Percentiles rank a stretch among this genome's conserved stretches.
Evolutionary conservation across 2,329 filamentous ascomycete species (phyloP).

Genomic region (Aspergillus phoenicis): DNA sequence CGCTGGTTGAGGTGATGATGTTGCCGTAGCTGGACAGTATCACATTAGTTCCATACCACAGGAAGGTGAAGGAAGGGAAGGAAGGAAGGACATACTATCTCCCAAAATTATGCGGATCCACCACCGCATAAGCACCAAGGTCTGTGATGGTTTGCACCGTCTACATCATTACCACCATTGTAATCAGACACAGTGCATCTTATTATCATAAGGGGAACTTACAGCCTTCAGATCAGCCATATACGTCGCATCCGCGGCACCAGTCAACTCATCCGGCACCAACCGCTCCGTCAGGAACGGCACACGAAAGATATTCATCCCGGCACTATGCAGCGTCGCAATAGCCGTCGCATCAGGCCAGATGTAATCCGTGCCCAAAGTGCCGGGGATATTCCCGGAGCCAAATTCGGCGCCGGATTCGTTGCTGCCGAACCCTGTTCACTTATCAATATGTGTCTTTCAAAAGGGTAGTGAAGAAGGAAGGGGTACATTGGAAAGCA

Average conservation of each 20-base stretch:
- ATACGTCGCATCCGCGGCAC: slow-evolving; percentile 46
- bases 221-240: slow-evolving; percentile 42
- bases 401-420: slow-evolving; percentile 70
- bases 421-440: slow-evolving; percentile 50
- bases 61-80: not conserved
- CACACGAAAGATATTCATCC: slow-evolving; percentile 63
- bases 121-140: slow-evolving; percentile 55
- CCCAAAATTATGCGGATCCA: slow-evolving; percentile 66
- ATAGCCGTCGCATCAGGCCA: slow-evolving; percentile 60
- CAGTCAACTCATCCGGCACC: slow-evolving; percentile 49
- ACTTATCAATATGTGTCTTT: not conserved
- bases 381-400: slow-evolving; percentile 58
- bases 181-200: no score
- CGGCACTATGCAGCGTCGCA: slow-evolving; percentile 53
- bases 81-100: slow-evolving; percentile 29
- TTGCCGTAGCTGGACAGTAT: slow-evolving; percentile 18
- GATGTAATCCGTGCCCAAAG: slow-evolving; percentile 60
- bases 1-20: slow-evolving; percentile 45
- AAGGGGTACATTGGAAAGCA: slow-evolving; percentile 10
- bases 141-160: slow-evolving; percentile 43
- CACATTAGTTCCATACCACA: not conserved
- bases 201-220: not conserved
- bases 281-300: slow-evolving; percentile 60
- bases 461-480: not conserved
- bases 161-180: slow-evolving; percentile 17